Percentiles rank a stretch among this genome's conserved stretches.
Conservation (phyloP, 139 green algal species). For the Chlorella vulgaris region DNA sequence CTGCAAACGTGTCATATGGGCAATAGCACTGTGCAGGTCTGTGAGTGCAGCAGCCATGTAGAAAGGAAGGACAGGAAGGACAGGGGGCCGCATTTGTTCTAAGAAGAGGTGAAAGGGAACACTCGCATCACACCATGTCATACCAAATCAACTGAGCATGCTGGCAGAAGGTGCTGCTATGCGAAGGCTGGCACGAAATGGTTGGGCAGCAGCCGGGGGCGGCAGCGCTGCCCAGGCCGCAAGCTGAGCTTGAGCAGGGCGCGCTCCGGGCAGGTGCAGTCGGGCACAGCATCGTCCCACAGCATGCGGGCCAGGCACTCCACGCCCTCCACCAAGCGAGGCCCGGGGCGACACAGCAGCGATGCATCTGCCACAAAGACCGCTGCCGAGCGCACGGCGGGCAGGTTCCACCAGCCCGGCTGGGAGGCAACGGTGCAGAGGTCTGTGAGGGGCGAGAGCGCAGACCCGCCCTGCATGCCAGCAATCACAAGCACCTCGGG, state of each 20-base stretch:
- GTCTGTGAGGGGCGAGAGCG: conserved; percentile 29
- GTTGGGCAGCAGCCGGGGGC: conserved; percentile 71
- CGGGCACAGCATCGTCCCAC: conserved; percentile 63
- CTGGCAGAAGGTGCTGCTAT: neutral
- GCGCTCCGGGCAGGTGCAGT: conserved; percentile 19
- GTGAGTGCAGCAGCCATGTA: too few species aligned
- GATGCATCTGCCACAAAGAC: conserved; percentile 79
- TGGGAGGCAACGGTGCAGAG: conserved; percentile 70
- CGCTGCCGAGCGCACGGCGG: conserved; percentile 72
- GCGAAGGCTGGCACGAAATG: conserved; percentile 67
- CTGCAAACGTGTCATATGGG: too few species aligned
- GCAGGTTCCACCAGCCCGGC: conserved; percentile 89
- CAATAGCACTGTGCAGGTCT: too few species aligned
- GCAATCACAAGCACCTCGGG: conserved; percentile 79
- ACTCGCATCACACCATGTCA: too few species aligned
- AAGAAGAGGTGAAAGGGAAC: too few species aligned
- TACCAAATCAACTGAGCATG: too few species aligned
- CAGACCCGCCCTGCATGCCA: conserved; percentile 16
- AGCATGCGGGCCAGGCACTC: conserved; percentile 83
- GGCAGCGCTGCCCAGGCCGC: conserved; percentile 77
- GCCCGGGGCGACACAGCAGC: conserved; percentile 71
- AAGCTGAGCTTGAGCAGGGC: conserved; percentile 76
- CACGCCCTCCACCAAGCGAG: conserved; percentile 81
- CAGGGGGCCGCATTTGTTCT: too few species aligned
- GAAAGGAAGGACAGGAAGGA: too few species aligned